Evolutionary conservation across 192 early-diverging fungal genomes (phyloP), one percentile per base, ranked within the genome.

Genomic region (Radiomyces spectabilis): DNA sequence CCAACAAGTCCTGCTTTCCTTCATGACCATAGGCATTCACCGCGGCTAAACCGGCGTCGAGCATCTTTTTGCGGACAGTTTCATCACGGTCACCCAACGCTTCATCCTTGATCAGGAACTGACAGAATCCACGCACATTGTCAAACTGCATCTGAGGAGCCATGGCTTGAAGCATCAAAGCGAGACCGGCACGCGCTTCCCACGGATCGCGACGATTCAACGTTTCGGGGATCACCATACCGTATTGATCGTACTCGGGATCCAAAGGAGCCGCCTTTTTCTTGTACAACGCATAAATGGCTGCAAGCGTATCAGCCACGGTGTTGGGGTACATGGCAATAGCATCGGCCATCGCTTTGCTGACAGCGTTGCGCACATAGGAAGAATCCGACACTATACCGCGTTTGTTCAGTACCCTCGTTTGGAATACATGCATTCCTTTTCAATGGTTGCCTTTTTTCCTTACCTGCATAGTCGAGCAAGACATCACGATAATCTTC

Each of bases 221-320:
- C 0, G 92, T 88, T 47, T 84, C 87, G 1, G 86, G 84, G 27
- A 89, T 91, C 0, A 95, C 75, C 52, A 99, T 85, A 35, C 93
- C 95, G 55, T 77, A 95, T 42, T 85, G 84, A 61, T 99, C 93
- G 50, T 88, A 93, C 57, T 94, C 86, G 7, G 94, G 94, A 22
- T 80, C 80, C 16, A 93, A 78, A 10, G 89, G 73, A 33, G 77
- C 66, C 34, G 83, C 75, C 56, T 79, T 66, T 37, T 80, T 75
- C 25, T 60, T 57, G 59, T 90, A 91, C 4, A 71, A 34, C 4
- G 48, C 48, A 62, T 82, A 90, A 26, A 93, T 79, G 8, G 74
- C 38, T 16, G 63, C 47, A 33, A 91, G 50, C 1, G 78, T 85
- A n/a, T 65, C 61, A 18, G 41, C 30, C 12, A 78, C 62, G 26